A percentile compares a stretch with the other conserved stretches of the same genome.
These are phyloP conservation scores for Graphilbum fragrans DNA, from an alignment of 2,329 filamentous ascomycete species.

Conservation along the genomic window DNA sequence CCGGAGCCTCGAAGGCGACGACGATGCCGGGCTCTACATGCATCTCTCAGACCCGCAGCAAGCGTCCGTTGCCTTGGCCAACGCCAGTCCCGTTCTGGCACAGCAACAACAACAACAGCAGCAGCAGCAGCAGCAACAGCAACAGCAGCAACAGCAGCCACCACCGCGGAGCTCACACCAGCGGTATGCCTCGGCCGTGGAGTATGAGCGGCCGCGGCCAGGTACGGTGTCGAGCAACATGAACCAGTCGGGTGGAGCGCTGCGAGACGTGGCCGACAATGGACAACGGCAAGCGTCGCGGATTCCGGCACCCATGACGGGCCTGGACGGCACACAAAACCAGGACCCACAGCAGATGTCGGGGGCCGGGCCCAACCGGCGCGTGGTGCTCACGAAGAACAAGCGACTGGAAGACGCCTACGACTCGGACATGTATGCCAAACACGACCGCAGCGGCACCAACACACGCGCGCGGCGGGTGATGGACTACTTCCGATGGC, in stretches of 20 bases:
- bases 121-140: slow-evolving; percentile 13
- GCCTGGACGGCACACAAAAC: slow-evolving; percentile 29
- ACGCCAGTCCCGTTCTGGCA: slow-evolving; percentile 14
- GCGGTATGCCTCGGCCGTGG: not conserved
- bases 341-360: slow-evolving; percentile 23
- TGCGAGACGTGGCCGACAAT: slow-evolving; percentile 26
- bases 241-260: slow-evolving; percentile 10
- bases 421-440: slow-evolving; percentile 56
- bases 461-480: slow-evolving; percentile 81
- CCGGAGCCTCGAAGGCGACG: not conserved
- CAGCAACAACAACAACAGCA: slow-evolving; percentile 14
- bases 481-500: slow-evolving; percentile 94
- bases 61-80: slow-evolving; percentile 5
- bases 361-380: slow-evolving; percentile 17
- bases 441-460: slow-evolving; percentile 60
- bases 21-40: slow-evolving; percentile 19
- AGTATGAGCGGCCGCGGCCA: slow-evolving; percentile 6
- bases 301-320: slow-evolving; percentile 30
- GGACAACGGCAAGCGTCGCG: slow-evolving; percentile 27
- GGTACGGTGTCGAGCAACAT: not conserved
- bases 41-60: slow-evolving; percentile 17
- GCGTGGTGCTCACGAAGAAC: slow-evolving; percentile 64
- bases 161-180: not conserved
- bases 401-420: slow-evolving; percentile 86
- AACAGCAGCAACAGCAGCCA: slow-evolving; percentile 1